Evolutionary conservation across 805 yeast genomes (phyloP).

Genomic region (Myxozyma neotropica): DNA sequence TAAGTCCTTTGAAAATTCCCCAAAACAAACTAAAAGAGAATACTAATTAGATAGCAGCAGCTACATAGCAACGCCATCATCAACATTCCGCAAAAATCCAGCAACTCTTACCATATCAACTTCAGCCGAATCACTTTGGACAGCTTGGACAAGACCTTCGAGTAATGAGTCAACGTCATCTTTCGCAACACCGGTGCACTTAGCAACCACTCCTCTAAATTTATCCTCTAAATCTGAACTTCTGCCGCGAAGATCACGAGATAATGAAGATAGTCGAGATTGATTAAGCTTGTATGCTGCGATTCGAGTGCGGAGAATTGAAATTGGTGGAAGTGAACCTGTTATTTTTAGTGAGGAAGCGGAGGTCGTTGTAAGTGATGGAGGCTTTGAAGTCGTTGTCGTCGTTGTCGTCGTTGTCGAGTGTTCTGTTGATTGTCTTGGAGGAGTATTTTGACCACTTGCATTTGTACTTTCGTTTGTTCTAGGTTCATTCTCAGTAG

Average conservation of each 20-base stretch:
- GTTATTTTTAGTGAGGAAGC: neutral
- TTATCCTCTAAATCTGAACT: constrained; percentile 66
- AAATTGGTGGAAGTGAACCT: constrained; percentile 49
- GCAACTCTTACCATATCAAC: constrained; percentile 60
- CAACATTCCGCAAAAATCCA: constrained; percentile 53
- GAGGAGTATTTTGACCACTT: too few species aligned
- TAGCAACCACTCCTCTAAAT: constrained; percentile 83
- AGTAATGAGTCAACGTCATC: constrained; percentile 76
- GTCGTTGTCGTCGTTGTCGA: too few species aligned
- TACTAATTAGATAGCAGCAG: neutral
- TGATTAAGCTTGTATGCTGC: constrained; percentile 78
- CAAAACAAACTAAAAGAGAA: neutral
- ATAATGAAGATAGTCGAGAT: constrained; percentile 53
- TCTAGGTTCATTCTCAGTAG: too few species aligned
- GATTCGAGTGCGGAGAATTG: constrained; percentile 72
- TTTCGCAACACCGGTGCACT: constrained; percentile 86
- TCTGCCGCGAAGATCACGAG: constrained; percentile 55
- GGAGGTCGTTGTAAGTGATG: neutral
- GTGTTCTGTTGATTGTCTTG: too few species aligned
- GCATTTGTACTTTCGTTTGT: too few species aligned
- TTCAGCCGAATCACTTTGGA: constrained; percentile 79
- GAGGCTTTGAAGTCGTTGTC: too few species aligned
- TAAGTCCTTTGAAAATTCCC: too few species aligned
- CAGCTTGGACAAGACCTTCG: constrained; percentile 85
- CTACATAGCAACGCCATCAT: constrained; percentile 10